Evolutionary conservation across 2,329 filamentous ascomycete species (phyloP).

Genomic region (Cladosporium phlei): DNA sequence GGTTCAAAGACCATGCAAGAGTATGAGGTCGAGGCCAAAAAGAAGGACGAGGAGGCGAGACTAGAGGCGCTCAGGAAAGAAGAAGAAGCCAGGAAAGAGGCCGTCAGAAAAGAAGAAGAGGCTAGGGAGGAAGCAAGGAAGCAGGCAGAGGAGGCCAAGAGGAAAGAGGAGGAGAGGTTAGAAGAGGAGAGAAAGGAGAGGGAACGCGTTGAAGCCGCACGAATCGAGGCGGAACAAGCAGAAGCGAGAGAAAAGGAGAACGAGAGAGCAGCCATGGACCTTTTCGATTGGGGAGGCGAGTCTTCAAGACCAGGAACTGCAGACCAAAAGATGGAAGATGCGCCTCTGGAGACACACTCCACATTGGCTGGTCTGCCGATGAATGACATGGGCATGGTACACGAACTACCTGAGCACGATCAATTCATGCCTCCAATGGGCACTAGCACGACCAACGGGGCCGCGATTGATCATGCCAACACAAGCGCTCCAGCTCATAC

Average conservation of each 20-base stretch:
- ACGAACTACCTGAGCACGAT: no score
- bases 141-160: constrained; percentile 5
- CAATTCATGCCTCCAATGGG: background rate
- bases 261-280: constrained; percentile 5
- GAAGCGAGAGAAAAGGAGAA: constrained; percentile 8
- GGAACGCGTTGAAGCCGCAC: constrained; percentile 15
- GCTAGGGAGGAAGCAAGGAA: constrained; percentile 6
- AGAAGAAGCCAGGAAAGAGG: constrained; percentile 9
- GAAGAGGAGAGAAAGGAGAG: constrained; percentile 22
- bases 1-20: constrained; percentile 26
- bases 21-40: constrained; percentile 9
- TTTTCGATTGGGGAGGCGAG: constrained; percentile 9
- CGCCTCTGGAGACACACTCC: background rate
- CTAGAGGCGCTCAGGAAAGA: constrained; percentile 10
- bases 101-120: constrained; percentile 2
- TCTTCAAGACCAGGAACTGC: constrained; percentile 9
- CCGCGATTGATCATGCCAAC: no score
- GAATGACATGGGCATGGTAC: no score
- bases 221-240: constrained; percentile 10
- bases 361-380: no score
- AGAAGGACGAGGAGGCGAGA: constrained; percentile 8
- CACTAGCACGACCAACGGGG: no score
- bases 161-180: constrained; percentile 21
- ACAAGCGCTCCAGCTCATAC: no score
- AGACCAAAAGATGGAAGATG: constrained; percentile 4